phyloP scores from a whole-genome alignment of 106 monocot species.

The Acorus calamus region DNA sequence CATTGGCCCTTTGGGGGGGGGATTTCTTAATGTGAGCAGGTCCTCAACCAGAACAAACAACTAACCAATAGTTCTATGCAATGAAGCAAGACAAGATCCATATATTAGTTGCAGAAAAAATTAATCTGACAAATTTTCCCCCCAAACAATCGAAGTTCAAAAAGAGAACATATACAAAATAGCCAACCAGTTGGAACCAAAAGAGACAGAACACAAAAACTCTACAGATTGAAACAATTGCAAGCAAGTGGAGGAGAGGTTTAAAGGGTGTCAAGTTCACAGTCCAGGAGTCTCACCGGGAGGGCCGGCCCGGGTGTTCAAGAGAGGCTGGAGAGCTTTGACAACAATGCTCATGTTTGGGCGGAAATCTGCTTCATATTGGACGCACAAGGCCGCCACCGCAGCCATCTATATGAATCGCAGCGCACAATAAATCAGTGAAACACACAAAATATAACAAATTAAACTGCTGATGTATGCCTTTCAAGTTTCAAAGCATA shows the following conservation, averaged over 20 bases:
- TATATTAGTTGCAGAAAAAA: too few species aligned
- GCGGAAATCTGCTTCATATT: constrained; percentile 61
- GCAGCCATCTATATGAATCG: constrained; percentile 42
- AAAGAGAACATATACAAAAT: not conserved
- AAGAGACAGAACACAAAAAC: not conserved
- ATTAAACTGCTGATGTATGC: too few species aligned
- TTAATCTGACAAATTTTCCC: not conserved
- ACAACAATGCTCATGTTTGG: constrained; percentile 84
- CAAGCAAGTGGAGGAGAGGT: not conserved
- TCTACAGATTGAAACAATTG: not conserved
- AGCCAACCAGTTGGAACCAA: not conserved
- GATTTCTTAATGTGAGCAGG: too few species aligned
- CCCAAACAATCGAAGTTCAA: not conserved
- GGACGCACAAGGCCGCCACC: constrained; percentile 61
- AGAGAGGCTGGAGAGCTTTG: constrained; percentile 57
- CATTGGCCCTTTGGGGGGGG: too few species aligned
- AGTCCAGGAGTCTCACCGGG: constrained; percentile 16
- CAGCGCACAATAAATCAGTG: too few species aligned
- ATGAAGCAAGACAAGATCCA: too few species aligned
- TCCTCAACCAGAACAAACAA: too few species aligned
- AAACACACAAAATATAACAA: not conserved
- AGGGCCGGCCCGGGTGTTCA: constrained; percentile 20
- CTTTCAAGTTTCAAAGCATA: too few species aligned
- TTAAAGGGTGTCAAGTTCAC: constrained; percentile 5
- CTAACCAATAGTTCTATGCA: too few species aligned